Evolutionary conservation across 441 rosid genomes (phyloP).

Genomic region (Erysimum cheiri): DNA sequence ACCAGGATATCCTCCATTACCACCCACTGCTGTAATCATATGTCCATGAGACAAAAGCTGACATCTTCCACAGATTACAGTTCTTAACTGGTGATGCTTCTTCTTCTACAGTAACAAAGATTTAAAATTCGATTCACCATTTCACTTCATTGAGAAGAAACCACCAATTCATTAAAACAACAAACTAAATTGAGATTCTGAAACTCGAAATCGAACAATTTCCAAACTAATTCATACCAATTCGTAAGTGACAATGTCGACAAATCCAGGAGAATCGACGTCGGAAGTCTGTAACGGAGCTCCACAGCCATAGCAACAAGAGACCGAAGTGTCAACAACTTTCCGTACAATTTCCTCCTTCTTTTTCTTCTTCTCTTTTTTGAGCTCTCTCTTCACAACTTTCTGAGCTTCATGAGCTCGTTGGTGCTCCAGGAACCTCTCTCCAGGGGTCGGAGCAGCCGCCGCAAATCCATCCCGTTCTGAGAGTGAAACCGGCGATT

Average conservation of each 20-base stretch:
- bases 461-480: slow-evolving; percentile 69
- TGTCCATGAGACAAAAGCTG: slow-evolving; percentile 93
- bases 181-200: not conserved
- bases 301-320: slow-evolving; percentile 90
- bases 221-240: slow-evolving; percentile 52
- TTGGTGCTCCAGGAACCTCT: slow-evolving; percentile 68
- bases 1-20: slow-evolving; percentile 95
- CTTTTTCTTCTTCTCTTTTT: slow-evolving; percentile 54
- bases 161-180: not conserved
- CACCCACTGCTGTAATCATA: slow-evolving; percentile 98
- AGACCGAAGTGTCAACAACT: slow-evolving; percentile 50
- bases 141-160: not conserved
- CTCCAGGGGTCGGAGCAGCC: slow-evolving; percentile 79
- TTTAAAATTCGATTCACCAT: not conserved
- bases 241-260: slow-evolving; percentile 66
- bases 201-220: not conserved
- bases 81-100: slow-evolving; percentile 91
- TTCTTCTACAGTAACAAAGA: slow-evolving; percentile 71
- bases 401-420: slow-evolving; percentile 66
- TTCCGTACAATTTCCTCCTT: slow-evolving; percentile 51
- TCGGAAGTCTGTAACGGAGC: slow-evolving; percentile 92
- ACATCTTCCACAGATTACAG: slow-evolving; percentile 88
- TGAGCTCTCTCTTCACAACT: slow-evolving; percentile 53
- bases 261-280: slow-evolving; percentile 81
- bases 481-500: slow-evolving; percentile 43